Evolutionary conservation across 2,329 filamentous ascomycete species (phyloP), one percentile per base, ranked within the genome.

Genomic region (Magnaporthales sp.): DNA sequence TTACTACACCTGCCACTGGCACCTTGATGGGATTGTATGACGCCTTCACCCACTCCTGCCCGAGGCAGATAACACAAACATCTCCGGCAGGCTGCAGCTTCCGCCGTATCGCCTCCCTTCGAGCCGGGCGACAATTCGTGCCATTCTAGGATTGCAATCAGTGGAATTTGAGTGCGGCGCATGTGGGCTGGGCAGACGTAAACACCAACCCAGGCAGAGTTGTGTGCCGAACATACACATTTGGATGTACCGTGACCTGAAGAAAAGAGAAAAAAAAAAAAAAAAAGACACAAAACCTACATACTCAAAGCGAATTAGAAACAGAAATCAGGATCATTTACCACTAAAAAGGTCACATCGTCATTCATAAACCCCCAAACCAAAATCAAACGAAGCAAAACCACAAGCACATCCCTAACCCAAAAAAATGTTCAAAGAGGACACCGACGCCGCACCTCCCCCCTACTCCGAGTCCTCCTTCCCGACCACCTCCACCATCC

Each of bases 401-500:
- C 11, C 29, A 8, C 30, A 38, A 38, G 10, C 38, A 22, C 8
- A 22, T 6, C 46, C 9, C 8, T 9, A n/a, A n/a, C 4, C n/a
- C 46, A 22, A 26, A 22, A 26, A 58, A 61, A 38, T 24, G 51
- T 31, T n/a, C 27, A 60, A 60, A 58, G 29, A n/a, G 31, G 46
- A 51, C 31, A 19, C 64, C 13, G 63, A 65, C 24, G 15, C 27
- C 26, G 46, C 64, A 24, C 64, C 64, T n/a, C 64, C 64, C 10
- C 51, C 64, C 54, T 65, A 65, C 54, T 30, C 51, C 24, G 67
- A 31, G 11, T 8, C 32, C 58, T 19, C 56, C 54, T 15, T 32
- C 22, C 24, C 51, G 24, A 31, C 62, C 3, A 38, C 22, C 1
- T 68, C 75, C 0, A 68, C 75, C 22, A 31, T 67, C 54, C 60